Evolutionary conservation across 495 filamentous ascomycete genomes (phyloP).

Genomic region (Lepraria neglecta): DNA sequence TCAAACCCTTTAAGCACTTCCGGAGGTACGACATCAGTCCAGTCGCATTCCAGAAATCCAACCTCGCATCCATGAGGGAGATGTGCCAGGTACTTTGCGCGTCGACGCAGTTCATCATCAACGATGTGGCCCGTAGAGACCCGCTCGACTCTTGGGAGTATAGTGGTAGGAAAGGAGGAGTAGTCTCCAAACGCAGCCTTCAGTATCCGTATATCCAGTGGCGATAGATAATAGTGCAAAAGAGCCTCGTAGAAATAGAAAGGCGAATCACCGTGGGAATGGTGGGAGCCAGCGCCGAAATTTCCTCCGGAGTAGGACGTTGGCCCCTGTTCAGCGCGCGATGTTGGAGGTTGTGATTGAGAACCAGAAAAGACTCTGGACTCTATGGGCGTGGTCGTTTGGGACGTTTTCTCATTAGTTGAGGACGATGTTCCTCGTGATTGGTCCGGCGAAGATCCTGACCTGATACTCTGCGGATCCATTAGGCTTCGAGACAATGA

Average conservation of each 20-base stretch:
- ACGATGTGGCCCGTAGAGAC: conserved; percentile 86
- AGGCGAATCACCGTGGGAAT: conserved; percentile 34
- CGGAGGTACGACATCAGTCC: conserved; percentile 78
- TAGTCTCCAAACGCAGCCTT: conserved; percentile 85
- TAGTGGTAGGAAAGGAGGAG: conserved; percentile 74
- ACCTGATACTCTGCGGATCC: conserved; percentile 7
- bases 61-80: conserved; percentile 91
- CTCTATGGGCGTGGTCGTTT: not conserved
- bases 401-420: conserved; percentile 2
- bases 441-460: conserved; percentile 2
- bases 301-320: not conserved
- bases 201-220: conserved; percentile 91
- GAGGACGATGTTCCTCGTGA: conserved; percentile 9
- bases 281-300: conserved; percentile 15
- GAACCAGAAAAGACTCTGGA: not conserved
- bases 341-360: conserved; percentile 14
- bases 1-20: conserved; percentile 70
- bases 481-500: conserved; percentile 32
- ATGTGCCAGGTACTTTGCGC: conserved; percentile 85
- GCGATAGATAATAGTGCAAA: conserved; percentile 85
- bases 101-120: conserved; percentile 80
- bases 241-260: conserved; percentile 87
- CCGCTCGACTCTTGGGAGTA: conserved; percentile 85
- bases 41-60: conserved; percentile 91
- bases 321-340: not conserved